phyloP scores from a whole-genome alignment of 306 rosid species.

The Prunus dulcis region DNA sequence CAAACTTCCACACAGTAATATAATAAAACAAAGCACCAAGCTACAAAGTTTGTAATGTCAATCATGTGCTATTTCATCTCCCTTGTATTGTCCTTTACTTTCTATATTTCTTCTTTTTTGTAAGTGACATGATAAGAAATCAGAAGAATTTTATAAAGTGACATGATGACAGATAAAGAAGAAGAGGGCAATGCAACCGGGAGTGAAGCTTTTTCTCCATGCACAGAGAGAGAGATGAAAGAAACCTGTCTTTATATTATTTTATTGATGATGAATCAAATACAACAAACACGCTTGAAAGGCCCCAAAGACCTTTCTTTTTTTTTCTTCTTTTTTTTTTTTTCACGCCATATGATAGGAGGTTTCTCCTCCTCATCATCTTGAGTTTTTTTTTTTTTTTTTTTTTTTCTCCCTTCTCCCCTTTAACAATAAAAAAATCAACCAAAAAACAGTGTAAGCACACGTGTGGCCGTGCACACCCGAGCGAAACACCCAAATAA shows the following conservation, averaged over 20 bases:
- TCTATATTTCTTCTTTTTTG: too few species aligned
- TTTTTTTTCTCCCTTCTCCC: too few species aligned
- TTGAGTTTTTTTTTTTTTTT: neutral
- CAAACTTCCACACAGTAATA: neutral
- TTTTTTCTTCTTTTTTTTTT: slow-evolving; percentile 6
- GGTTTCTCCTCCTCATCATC: neutral
- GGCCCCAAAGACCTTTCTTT: slow-evolving; percentile 82
- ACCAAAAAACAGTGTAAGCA: slow-evolving; percentile 1
- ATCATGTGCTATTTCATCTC: slow-evolving; percentile 34
- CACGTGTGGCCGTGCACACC: slow-evolving; percentile 53
- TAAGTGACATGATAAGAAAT: too few species aligned
- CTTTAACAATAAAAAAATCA: neutral
- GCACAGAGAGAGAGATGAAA: slow-evolving; percentile 1
- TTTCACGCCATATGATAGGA: neutral
- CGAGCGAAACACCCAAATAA: slow-evolving; percentile 35
- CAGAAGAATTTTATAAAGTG: too few species aligned
- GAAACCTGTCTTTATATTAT: slow-evolving; percentile 16
- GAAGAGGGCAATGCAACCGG: too few species aligned
- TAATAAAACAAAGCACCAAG: slow-evolving; percentile 42
- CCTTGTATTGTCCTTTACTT: too few species aligned
- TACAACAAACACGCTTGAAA: slow-evolving; percentile 54
- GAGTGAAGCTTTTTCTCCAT: neutral
- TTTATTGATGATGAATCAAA: slow-evolving; percentile 48
- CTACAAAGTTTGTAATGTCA: slow-evolving; percentile 50
- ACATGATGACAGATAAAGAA: too few species aligned